A percentile compares a stretch with the other conserved stretches of the same genome.
Conservation (phyloP, 2,329 filamentous ascomycete species). For the Cercospora sojina region DNA sequence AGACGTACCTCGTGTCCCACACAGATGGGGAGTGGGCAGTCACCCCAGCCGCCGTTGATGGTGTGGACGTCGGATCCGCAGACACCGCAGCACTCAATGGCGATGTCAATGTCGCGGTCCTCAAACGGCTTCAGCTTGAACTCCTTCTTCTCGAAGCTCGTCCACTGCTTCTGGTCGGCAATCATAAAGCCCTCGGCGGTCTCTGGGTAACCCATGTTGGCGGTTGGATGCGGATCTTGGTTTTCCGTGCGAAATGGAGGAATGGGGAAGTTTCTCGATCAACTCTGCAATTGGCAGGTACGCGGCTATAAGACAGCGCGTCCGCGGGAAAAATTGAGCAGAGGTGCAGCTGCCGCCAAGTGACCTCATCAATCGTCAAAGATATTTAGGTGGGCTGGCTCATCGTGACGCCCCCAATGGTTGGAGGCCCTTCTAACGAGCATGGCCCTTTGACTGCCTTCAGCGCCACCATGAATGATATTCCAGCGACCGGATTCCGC, state of each 20-base stretch:
- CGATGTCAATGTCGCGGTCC: constrained; percentile 82
- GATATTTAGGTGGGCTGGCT: background rate
- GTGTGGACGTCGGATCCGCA: constrained; percentile 36
- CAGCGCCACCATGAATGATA: background rate
- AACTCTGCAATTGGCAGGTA: background rate
- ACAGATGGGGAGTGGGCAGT: constrained; percentile 60
- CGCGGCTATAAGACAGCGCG: constrained; percentile 6
- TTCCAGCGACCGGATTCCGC: background rate
- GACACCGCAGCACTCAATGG: constrained; percentile 75
- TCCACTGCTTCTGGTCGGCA: constrained; percentile 61
- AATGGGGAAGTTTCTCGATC: background rate
- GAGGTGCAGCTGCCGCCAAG: constrained; percentile 6
- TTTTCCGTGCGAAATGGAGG: constrained; percentile 6
- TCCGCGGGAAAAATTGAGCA: constrained; percentile 8
- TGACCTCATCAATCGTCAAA: constrained; percentile 12
- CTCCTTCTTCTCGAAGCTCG: constrained; percentile 55
- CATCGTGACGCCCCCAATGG: background rate
- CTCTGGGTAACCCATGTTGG: constrained; percentile 53
- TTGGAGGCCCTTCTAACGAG: background rate
- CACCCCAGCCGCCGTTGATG: constrained; percentile 60
- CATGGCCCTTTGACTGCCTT: background rate
- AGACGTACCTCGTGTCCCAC: constrained; percentile 61
- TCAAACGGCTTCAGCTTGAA: constrained; percentile 84
- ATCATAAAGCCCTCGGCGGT: constrained; percentile 52
- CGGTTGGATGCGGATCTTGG: background rate